Base-by-base conservation (phyloP, 371 early-diverging fungal genomes). In the Actinomortierella wolfii region DNA sequence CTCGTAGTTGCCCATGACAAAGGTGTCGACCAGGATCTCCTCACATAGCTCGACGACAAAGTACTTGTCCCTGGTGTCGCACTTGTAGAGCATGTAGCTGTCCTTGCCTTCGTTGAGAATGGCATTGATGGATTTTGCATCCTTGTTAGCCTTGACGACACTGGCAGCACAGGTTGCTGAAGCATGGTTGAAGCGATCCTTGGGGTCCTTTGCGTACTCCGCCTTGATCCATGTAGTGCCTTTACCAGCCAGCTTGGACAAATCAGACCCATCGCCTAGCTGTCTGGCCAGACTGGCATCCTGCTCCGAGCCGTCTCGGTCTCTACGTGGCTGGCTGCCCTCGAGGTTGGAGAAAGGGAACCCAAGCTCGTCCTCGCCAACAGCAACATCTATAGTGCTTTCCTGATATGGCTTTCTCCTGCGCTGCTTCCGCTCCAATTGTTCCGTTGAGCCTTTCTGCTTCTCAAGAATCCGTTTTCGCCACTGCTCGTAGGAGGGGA, bases 141-240 rank as follows among this genome's bases (percentile, higher is more conserved):
- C 94, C 29, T 85, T 86, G 78, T 96, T 97, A 8, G 92, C 81
- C 15, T 85, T 82, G 25, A 94, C 79, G 3, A 97, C 89, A 24
- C 90, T 86, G 3, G 98, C 97, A 1, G 95, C 98, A 80, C 99
- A 99, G 65, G 94, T 95, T 14, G 86, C 86, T 0, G 94, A 94
- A 1, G 96, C 98, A 68, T 93, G 94, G 73, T 97, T 96, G 78
- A 93, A 95, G 15, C 94, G 83, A 53, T 92, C 91, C 52, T 91
- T 90, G 15, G 90, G 78, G 4, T 86, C 80, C 57, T 73, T 73
- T 26, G 73, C 64, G n/a, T 66, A 73, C 14, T 73, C 73, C 0
- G 73, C 58, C 23, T 66, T 73, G 59, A 66, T 73, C 63, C 62
- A 67, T n/a, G 66, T 53, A 41, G 55, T 58, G 14, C 57, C 71